Base-by-base conservation (phyloP, 2,329 filamentous ascomycete species). In the Ceratocystis smalleyi region DNA sequence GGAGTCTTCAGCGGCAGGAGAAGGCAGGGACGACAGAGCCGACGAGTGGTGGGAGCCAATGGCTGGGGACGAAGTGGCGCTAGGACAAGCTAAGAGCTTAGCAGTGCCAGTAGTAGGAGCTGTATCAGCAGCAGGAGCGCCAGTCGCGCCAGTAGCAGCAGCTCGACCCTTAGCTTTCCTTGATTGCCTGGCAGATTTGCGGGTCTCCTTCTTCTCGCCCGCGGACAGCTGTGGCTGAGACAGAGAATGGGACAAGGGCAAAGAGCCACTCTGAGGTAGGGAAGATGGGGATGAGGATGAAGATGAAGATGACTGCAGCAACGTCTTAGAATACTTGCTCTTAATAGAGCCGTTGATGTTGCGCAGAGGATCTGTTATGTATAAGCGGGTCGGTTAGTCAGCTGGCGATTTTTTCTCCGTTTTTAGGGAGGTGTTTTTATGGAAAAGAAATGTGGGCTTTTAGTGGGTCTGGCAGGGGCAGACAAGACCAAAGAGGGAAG, bases 341-440 rank as follows among this genome's bases (percentile, higher is more conserved):
- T 66, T 66, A 54, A 66, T 59, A 17, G 62, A 66, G 47, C 65
- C 65, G 51, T 64, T 62, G 32, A 66, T 49, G 63, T 66, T 66
- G 43, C 62, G 62, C 35, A 66, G 57, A 27, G 62, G 57, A 55
- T 66, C 65, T 66, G 35, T 40, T 40, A 12, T 40, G 51, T 61
- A 63, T 61, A 65, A 47, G 63, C 55, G 57, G 59, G 57, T 65
- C 43, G 35, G 63, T 65, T 65, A 65, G 64, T 62, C 49, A 65
- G 59, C 64, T 57, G 54, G 49, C 43, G 62, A 45, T 63, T 63
- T 57, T 55, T 63, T 57, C 43, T 57, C 32, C 17, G 54, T 57
- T 32, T 63, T 57, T 57, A 57, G 54, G 54, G 54, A 40, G 27
- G 54, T 32, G 54, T 3, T 32, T 57, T 57, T 35, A 32, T 61